phyloP scores from a whole-genome alignment of 768 basidiomycete genomes.

The Crassisporium funariophilum region DNA sequence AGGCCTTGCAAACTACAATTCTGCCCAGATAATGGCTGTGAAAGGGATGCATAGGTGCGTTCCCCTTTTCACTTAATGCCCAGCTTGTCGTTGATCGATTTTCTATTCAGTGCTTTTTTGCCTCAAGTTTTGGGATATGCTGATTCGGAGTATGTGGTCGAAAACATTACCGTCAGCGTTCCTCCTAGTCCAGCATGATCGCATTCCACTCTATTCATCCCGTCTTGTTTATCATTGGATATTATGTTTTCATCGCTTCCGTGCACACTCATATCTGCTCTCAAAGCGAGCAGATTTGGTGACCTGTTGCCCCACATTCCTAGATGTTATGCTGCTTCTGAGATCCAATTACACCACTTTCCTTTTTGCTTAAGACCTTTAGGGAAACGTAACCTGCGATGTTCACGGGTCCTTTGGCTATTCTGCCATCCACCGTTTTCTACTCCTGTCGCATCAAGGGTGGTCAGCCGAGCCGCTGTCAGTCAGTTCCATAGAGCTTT shows the following conservation, averaged over 20 bases:
- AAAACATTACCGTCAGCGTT: slow-evolving; percentile 83
- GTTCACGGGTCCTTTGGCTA: no score
- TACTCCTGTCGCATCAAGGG: no score
- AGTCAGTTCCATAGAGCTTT: no score
- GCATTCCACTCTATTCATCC: background rate
- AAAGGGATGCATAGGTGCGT: slow-evolving; percentile 90
- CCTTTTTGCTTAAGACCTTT: no score
- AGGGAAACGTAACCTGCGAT: no score
- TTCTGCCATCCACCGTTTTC: no score
- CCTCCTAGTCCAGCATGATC: slow-evolving; percentile 34
- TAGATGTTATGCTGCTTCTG: no score
- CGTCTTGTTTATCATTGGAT: slow-evolving; percentile 5
- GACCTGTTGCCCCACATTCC: no score
- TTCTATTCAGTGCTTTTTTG: slow-evolving; percentile 67
- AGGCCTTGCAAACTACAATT: slow-evolving; percentile 95
- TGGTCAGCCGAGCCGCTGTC: no score
- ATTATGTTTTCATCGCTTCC: slow-evolving; percentile 11
- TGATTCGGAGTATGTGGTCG: slow-evolving; percentile 96
- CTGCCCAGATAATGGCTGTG: slow-evolving; percentile 83
- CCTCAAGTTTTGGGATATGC: slow-evolving; percentile 85
- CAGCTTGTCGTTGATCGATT: slow-evolving; percentile 12
- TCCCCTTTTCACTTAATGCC: background rate
- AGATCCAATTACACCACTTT: no score
- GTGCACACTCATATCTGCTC: no score
- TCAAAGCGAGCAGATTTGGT: no score